Conservation (phyloP, 2,329 filamentous ascomycete genomes). For the Xylariales sp. region DNA sequence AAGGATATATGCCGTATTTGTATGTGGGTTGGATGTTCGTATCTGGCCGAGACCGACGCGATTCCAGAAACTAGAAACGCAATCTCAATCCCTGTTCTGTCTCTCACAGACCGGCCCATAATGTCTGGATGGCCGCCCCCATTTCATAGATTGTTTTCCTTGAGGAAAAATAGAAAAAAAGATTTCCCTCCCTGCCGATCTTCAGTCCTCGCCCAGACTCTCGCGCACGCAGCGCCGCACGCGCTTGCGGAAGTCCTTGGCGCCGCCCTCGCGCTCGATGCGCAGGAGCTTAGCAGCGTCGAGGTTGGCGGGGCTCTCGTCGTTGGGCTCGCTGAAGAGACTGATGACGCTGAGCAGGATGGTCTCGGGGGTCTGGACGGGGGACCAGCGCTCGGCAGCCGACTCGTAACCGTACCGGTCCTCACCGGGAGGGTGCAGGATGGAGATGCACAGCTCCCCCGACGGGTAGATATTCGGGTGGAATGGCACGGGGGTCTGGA, state of each 20-base stretch:
- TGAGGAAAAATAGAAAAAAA: too few species aligned
- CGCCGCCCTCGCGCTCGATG: slow-evolving; percentile 61
- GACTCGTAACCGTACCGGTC: slow-evolving; percentile 92
- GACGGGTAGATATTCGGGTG: slow-evolving; percentile 91
- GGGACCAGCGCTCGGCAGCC: slow-evolving; percentile 86
- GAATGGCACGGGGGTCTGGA: slow-evolving; percentile 78
- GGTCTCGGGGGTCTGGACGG: slow-evolving; percentile 91
- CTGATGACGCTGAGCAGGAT: slow-evolving; percentile 91
- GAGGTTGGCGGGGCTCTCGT: slow-evolving; percentile 92
- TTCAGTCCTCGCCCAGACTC: slow-evolving; percentile 74
- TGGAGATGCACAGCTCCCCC: slow-evolving; percentile 93
- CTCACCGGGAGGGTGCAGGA: slow-evolving; percentile 91
- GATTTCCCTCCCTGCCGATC: too few species aligned
- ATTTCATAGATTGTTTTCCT: too few species aligned
- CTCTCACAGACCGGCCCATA: too few species aligned
- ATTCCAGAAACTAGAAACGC: too few species aligned
- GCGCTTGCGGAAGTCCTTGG: slow-evolving; percentile 71
- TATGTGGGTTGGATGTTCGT: too few species aligned
- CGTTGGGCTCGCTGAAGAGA: slow-evolving; percentile 87
- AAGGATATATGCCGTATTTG: too few species aligned
- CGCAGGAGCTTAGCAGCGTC: slow-evolving; percentile 88
- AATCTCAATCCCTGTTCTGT: too few species aligned
- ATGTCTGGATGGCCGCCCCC: too few species aligned
- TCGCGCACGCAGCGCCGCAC: slow-evolving; percentile 77
- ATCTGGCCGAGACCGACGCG: too few species aligned